Evolutionary conservation across 768 basidiomycete genomes (phyloP).

Genomic region (Boletus vinaceobasis): DNA sequence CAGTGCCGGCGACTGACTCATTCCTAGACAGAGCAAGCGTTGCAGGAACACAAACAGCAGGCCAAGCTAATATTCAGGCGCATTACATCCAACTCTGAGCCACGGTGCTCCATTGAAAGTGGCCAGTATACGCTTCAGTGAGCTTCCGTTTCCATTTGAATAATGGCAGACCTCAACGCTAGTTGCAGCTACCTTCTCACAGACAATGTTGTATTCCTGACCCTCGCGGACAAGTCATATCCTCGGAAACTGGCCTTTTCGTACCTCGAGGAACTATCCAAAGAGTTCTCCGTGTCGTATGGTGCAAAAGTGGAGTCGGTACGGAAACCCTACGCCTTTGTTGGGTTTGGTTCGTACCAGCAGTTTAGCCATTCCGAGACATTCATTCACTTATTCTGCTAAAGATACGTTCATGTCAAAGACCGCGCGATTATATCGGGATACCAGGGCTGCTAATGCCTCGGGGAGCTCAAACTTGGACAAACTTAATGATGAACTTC

Average conservation of each 20-base stretch:
- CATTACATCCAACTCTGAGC: conserved; percentile 91
- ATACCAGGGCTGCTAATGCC: conserved; percentile 82
- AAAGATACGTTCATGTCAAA: conserved; percentile 98
- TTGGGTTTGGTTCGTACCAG: conserved; percentile 80
- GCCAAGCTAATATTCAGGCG: conserved; percentile 95
- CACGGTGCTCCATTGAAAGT: conserved; percentile 94
- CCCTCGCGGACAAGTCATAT: conserved; percentile 95
- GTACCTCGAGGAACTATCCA: conserved; percentile 93
- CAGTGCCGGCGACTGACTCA: conserved; percentile 1
- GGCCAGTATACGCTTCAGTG: conserved; percentile 95
- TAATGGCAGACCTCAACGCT: conserved; percentile 5
- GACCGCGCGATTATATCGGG: conserved; percentile 91
- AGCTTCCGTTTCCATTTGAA: conserved; percentile 31
- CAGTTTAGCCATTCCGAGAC: neutral
- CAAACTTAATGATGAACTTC: conserved; percentile 90
- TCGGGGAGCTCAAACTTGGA: conserved; percentile 67
- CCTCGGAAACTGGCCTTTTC: conserved; percentile 96
- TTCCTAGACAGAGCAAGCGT: conserved; percentile 80
- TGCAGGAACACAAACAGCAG: conserved; percentile 98
- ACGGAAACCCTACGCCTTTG: conserved; percentile 97
- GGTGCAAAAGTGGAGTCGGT: conserved; percentile 90
- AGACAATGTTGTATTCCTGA: conserved; percentile 92
- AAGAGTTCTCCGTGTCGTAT: conserved; percentile 92
- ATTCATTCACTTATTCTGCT: conserved; percentile 1
- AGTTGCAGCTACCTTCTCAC: conserved; percentile 82